Conservation (phyloP, 2,329 filamentous ascomycete species). For the Alternaria panax region DNA sequence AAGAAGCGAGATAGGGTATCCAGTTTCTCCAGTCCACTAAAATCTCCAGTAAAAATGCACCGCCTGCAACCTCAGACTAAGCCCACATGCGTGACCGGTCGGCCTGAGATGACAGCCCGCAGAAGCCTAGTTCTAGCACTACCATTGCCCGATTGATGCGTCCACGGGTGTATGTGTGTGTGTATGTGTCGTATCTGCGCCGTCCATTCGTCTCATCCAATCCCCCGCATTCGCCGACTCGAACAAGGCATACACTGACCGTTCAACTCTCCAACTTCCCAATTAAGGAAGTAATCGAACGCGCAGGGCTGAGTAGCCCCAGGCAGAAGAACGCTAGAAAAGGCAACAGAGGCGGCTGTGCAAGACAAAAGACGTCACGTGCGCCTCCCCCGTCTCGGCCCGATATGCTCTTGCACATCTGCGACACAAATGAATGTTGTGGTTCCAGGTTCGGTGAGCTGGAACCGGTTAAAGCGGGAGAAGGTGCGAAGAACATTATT, state of each 20-base stretch:
- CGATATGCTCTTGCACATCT: too few species aligned
- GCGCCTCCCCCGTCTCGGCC: too few species aligned
- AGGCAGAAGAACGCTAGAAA: too few species aligned
- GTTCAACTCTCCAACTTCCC: too few species aligned
- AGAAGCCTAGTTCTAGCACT: neutral
- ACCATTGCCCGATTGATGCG: neutral
- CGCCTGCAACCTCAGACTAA: neutral
- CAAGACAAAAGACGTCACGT: neutral
- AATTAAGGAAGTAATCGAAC: neutral
- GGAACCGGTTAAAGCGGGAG: neutral
- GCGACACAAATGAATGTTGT: too few species aligned
- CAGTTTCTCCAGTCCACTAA: too few species aligned
- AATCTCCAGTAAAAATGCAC: too few species aligned
- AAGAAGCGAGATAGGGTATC: neutral
- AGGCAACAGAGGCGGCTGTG: neutral
- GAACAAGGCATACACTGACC: neutral
- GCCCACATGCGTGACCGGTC: slow-evolving; percentile 1
- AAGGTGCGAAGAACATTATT: neutral
- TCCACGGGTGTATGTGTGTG: too few species aligned
- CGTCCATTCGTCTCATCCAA: too few species aligned
- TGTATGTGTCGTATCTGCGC: neutral
- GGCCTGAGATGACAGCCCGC: neutral
- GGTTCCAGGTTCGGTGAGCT: neutral
- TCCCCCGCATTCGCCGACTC: neutral
- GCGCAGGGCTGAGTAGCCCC: neutral